phyloP scores from a whole-genome alignment of 2,329 filamentous ascomycete genomes.

The Phyllosticta citrichinensis region DNA sequence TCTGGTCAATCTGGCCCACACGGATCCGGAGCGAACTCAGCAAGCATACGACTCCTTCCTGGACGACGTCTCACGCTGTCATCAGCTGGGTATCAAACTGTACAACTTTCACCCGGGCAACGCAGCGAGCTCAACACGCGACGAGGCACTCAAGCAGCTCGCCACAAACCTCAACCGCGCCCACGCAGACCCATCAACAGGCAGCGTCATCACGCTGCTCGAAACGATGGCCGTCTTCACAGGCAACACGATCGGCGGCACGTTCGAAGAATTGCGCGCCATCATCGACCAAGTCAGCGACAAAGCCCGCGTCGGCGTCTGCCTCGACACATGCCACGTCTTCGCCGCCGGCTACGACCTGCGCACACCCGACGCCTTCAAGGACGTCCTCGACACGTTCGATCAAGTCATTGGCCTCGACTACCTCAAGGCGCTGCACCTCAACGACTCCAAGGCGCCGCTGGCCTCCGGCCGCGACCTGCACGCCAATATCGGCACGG shows the following conservation, averaged over 20 bases:
- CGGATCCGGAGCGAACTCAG: slow-evolving; percentile 65
- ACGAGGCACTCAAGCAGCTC: slow-evolving; percentile 66
- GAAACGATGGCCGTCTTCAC: slow-evolving; percentile 86
- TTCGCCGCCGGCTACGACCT: slow-evolving; percentile 93
- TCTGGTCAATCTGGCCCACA: slow-evolving; percentile 87
- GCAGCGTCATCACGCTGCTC: slow-evolving; percentile 68
- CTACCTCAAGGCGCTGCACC: slow-evolving; percentile 76
- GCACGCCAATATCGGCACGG: slow-evolving; percentile 93
- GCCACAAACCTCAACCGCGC: slow-evolving; percentile 74
- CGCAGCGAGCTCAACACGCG: slow-evolving; percentile 54
- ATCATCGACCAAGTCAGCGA: slow-evolving; percentile 73
- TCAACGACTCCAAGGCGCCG: slow-evolving; percentile 95
- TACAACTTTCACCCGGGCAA: slow-evolving; percentile 98
- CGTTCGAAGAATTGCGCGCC: slow-evolving; percentile 75
- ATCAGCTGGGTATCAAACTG: slow-evolving; percentile 73
- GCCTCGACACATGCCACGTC: slow-evolving; percentile 92
- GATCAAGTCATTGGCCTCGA: slow-evolving; percentile 64
- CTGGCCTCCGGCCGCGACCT: slow-evolving; percentile 72
- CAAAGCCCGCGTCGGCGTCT: slow-evolving; percentile 80
- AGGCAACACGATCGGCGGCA: slow-evolving; percentile 77
- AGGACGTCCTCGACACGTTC: slow-evolving; percentile 63
- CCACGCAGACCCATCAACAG: slow-evolving; percentile 57
- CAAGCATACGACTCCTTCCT: slow-evolving; percentile 81
- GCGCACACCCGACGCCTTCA: slow-evolving; percentile 62
- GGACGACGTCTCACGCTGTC: slow-evolving; percentile 79